Evolutionary conservation across 805 yeast species (phyloP).

Genomic region (Hemisphaericaspora nanyangensis): DNA sequence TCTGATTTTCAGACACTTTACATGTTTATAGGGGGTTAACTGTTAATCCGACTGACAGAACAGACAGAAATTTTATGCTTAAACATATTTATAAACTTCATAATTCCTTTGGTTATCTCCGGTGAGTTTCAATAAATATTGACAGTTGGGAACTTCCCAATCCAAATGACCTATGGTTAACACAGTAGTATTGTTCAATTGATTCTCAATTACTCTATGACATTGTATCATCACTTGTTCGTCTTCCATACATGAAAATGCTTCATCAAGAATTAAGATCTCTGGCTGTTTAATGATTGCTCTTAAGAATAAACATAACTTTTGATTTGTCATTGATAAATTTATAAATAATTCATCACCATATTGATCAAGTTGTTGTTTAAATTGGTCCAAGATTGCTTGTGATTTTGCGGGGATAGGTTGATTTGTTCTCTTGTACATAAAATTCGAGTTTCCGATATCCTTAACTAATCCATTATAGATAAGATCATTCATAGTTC

Average conservation of each 20-base stretch:
- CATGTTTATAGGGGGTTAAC: too few species aligned
- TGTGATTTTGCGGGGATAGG: conserved; percentile 13
- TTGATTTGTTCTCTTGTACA: conserved; percentile 38
- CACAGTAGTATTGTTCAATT: conserved; percentile 50
- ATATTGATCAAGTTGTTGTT: conserved; percentile 27
- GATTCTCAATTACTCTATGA: conserved; percentile 23
- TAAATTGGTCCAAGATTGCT: conserved; percentile 18
- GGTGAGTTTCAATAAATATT: conserved; percentile 32
- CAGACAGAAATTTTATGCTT: too few species aligned
- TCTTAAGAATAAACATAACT: conserved; percentile 69
- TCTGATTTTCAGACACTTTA: too few species aligned
- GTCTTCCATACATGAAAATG: conserved; percentile 85
- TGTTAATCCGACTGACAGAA: too few species aligned
- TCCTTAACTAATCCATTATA: conserved; percentile 61
- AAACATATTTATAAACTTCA: conserved; percentile 11
- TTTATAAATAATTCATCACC: conserved; percentile 46
- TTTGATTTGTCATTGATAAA: conserved; percentile 69
- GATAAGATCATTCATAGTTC: conserved; percentile 55
- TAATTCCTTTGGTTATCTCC: conserved; percentile 27
- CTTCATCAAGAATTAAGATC: conserved; percentile 82
- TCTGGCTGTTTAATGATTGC: conserved; percentile 77
- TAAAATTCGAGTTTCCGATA: conserved; percentile 57
- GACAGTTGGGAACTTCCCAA: conserved; percentile 74
- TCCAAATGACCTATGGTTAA: conserved; percentile 80
- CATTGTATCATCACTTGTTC: conserved; percentile 33